Evolutionary conservation across 305 asterid species (phyloP), one percentile per base, ranked within the genome.

Genomic region (Vinca major): DNA sequence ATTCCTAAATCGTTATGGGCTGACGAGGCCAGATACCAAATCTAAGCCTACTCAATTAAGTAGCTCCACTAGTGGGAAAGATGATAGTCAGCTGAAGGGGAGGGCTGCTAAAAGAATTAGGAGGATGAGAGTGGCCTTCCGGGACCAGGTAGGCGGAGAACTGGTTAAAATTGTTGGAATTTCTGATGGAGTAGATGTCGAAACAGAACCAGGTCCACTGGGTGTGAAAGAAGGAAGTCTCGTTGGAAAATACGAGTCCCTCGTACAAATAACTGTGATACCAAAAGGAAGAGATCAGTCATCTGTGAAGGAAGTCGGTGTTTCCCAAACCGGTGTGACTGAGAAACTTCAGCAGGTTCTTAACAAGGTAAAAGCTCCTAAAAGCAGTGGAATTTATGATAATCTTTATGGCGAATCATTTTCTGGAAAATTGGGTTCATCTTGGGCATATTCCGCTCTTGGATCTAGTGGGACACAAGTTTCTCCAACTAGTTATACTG

Each of bases 171-270:
- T 89, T 13, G 96, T 93, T 53, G 98, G 96, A 68, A 77, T 79
- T 75, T 93, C 97, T 0, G 99, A 93, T 82, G 99, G 97, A 68
- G 86, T 86, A 74, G 97, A 93, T 69, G 99, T 93, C 16, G 99
- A 87, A 81, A 90, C 95, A 1, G 97, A 93, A 76, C 96, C 98
- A 50, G 97, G 97, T 68, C 98, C 98, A 2, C 44, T 78, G 44
- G 98, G 98, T 63, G 97, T 93, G 51, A 90, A 86, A 84, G 99
- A 90, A 90, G 99, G 99, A 81, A 93, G 97, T 77, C 99, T 90
- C 71, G 99, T 93, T 5, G 97, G 99, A 69, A 93, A 90, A 79
- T 93, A 93, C 41, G 99, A 93, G 79, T 90, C 97, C 21, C 99
- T 93, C 43, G 89, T 93, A 60, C 95, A 93, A 80, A 72, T 71